These are phyloP conservation scores for Diaporthe humulicola DNA, from an alignment of 2,329 filamentous ascomycete species.

Conservation along the genomic window DNA sequence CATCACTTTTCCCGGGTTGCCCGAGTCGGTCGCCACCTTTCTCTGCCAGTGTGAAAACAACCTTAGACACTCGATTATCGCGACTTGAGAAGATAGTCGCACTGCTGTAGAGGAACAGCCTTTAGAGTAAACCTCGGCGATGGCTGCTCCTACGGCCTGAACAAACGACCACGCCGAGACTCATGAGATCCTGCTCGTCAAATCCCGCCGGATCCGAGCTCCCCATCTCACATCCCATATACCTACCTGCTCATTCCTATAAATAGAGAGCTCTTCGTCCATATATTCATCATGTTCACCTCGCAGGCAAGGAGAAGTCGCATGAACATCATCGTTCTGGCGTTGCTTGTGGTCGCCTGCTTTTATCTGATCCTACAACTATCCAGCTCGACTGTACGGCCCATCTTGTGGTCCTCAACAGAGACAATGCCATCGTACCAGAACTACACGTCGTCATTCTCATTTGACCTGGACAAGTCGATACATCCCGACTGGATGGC, in stretches of 20 bases:
- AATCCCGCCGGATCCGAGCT: neutral
- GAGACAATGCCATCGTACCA: constrained; percentile 32
- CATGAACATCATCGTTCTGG: constrained; percentile 26
- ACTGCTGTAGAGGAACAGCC: neutral
- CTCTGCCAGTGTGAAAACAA: neutral
- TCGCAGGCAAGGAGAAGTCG: constrained; percentile 31
- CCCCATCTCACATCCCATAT: neutral
- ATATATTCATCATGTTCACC: constrained; percentile 27
- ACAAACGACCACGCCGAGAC: neutral
- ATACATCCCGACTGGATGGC: constrained; percentile 59
- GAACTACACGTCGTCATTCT: constrained; percentile 52
- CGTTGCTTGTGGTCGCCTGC: constrained; percentile 23
- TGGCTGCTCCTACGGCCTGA: constrained; percentile 20
- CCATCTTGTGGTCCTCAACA: neutral
- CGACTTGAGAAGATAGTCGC: too few species aligned
- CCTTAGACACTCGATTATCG: neutral
- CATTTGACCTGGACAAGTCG: constrained; percentile 56
- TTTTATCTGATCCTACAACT: constrained; percentile 35
- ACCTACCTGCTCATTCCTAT: neutral
- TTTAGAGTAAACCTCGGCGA: neutral
- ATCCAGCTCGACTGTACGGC: constrained; percentile 5
- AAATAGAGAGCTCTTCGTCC: neutral
- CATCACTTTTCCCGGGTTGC: neutral
- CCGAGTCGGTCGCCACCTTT: neutral
- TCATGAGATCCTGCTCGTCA: neutral